phyloP scores from a whole-genome alignment of 495 filamentous ascomycete species.

The Neurospora sublineolata region DNA sequence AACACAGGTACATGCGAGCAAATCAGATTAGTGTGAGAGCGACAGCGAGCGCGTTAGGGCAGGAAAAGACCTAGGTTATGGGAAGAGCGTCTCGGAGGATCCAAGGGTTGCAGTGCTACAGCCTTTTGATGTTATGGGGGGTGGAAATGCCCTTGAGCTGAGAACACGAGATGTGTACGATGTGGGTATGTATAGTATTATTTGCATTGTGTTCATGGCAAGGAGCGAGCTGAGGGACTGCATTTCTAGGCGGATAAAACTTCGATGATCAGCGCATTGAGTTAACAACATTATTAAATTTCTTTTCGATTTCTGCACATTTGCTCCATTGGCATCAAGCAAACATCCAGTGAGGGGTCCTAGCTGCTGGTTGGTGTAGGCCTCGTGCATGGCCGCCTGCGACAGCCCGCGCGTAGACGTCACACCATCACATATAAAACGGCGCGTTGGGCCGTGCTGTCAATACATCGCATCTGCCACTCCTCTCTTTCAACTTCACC shows the following conservation, averaged over 20 bases:
- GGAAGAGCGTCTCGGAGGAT: neutral
- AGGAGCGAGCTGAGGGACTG: neutral
- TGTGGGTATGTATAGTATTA: neutral
- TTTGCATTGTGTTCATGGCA: neutral
- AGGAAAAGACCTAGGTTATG: neutral
- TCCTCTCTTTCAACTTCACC: neutral
- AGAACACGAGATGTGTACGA: neutral
- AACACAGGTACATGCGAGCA: neutral
- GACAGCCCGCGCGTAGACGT: neutral
- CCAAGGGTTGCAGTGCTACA: neutral
- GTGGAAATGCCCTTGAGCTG: neutral
- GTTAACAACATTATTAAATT: neutral
- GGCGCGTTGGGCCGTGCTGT: neutral
- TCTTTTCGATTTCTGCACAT: neutral
- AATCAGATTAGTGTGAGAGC: neutral
- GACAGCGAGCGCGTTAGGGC: neutral
- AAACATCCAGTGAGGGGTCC: neutral
- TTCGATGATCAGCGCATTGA: neutral
- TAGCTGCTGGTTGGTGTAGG: neutral
- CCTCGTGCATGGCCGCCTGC: neutral
- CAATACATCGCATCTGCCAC: neutral
- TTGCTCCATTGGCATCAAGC: neutral
- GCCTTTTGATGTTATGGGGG: neutral
- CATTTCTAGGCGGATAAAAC: neutral
- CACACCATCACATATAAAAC: neutral